Evolutionary conservation across 805 yeast genomes (phyloP), one percentile per base, ranked within the genome.

Genomic region (Cephaloascus albidus): DNA sequence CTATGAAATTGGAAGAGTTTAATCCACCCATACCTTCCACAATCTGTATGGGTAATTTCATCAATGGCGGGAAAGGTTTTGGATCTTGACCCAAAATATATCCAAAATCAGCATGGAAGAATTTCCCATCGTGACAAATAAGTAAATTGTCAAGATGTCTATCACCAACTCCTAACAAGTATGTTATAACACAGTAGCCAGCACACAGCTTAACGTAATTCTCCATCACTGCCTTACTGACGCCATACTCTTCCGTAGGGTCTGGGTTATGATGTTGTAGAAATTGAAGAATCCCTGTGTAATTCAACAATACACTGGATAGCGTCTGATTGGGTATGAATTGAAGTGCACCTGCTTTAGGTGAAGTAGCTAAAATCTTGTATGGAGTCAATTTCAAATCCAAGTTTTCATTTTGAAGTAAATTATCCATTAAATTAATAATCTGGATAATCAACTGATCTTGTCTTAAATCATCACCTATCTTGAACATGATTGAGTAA

Each of bases 11-110:
- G 34, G 82, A 84, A 38, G 90, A 87, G 45, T 74, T 72, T 38
- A 86, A 73, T 1, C 97, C 98, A 2, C 99, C 99, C 87, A 93
- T 93, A 0, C 97, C 97, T 47, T 93, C 98, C 33, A 93, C 85
- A 15, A 93, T 83, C 59, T 93, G 98, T 33, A 93, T 93, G 0
- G 98, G 98, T 31, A 93, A 65, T 54, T 93, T 93, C 97, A 93
- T 93, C 62, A 90, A 70, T 1, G 99, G 99, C 12, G 99, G 97
- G 61, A 93, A 93, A 12, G 97, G 97, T 57, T 93, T 93, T 2
- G 99, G 99, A 57, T 93, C 99, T 39, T 89, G 81, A 0, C 99
- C 99, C 40, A 93, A 64, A 37, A 93, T 90, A 53, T 93, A 93
- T 1, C 99, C 99, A 58, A 86, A 93, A 60, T 93, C 99, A 1